A percentile compares a stretch with the other conserved stretches of the same genome.
phyloP scores from a whole-genome alignment of 2,329 filamentous ascomycete genomes.

The Fusarium nelsonii region DNA sequence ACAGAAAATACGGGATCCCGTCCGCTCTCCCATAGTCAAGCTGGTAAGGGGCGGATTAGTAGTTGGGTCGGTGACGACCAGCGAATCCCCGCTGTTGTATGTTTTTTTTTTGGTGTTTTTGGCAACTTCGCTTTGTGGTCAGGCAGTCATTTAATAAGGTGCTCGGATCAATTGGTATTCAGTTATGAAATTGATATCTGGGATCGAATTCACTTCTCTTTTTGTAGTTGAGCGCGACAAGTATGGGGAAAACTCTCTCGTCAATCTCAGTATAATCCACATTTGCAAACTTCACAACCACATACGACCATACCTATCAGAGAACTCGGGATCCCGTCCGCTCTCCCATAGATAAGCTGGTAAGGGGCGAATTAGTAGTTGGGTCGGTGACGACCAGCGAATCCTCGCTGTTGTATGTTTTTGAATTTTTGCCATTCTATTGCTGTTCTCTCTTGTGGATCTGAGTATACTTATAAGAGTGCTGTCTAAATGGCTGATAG shows the following conservation, averaged over 20 bases:
- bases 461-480: too few species aligned
- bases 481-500: too few species aligned
- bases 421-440: not conserved
- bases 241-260: too few species aligned
- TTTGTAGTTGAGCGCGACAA: too few species aligned
- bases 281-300: not conserved
- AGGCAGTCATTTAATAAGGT: too few species aligned
- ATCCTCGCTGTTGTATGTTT: constrained; percentile 9
- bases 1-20: not conserved
- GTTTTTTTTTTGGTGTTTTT: constrained; percentile 4
- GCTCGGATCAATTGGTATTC: too few species aligned
- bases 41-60: constrained; percentile 15
- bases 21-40: constrained; percentile 23
- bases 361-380: not conserved
- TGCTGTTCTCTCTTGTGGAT: not conserved
- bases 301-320: constrained; percentile 3
- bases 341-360: too few species aligned
- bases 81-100: constrained; percentile 25
- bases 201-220: too few species aligned
- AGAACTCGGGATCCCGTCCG: too few species aligned
- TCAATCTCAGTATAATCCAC: not conserved
- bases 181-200: too few species aligned
- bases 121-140: not conserved
- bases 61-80: constrained; percentile 29
- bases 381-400: constrained; percentile 11